These are phyloP conservation scores for Aspergillus bridgeri DNA, from an alignment of 495 filamentous ascomycete genomes.

Conservation along the genomic window DNA sequence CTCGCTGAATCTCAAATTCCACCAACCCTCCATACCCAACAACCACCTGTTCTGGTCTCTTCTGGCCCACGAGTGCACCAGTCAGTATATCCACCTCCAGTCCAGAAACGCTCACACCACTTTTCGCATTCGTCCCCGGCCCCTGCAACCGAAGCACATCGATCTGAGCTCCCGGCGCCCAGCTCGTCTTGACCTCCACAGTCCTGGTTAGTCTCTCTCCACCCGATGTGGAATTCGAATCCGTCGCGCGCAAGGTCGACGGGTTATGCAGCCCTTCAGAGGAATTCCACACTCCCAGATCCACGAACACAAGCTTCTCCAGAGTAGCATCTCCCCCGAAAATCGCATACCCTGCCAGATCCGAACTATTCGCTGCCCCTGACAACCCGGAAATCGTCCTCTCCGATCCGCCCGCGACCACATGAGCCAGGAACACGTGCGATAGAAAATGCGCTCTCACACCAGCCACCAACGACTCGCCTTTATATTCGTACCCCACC, in stretches of 20 bases:
- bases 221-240: neutral
- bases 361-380: neutral
- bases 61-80: neutral
- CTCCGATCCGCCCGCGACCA: neutral
- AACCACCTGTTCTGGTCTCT: neutral
- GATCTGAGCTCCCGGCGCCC: neutral
- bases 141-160: constrained; percentile 6
- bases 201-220: neutral
- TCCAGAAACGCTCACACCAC: constrained; percentile 6
- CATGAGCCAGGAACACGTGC: constrained; percentile 10
- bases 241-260: constrained; percentile 4
- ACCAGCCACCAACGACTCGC: neutral
- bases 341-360: constrained; percentile 3
- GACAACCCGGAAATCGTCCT: neutral
- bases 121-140: constrained; percentile 13
- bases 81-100: neutral
- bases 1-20: neutral
- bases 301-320: constrained; percentile 10
- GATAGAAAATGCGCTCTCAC: constrained; percentile 7
- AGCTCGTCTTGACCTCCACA: neutral
- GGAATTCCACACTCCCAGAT: constrained; percentile 8
- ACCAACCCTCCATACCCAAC: neutral
- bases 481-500: constrained; percentile 4
- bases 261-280: constrained; percentile 1
- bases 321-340: neutral